These are phyloP conservation scores for Pisolithus orientalis DNA, from an alignment of 768 basidiomycete genomes.

Conservation along the genomic window DNA sequence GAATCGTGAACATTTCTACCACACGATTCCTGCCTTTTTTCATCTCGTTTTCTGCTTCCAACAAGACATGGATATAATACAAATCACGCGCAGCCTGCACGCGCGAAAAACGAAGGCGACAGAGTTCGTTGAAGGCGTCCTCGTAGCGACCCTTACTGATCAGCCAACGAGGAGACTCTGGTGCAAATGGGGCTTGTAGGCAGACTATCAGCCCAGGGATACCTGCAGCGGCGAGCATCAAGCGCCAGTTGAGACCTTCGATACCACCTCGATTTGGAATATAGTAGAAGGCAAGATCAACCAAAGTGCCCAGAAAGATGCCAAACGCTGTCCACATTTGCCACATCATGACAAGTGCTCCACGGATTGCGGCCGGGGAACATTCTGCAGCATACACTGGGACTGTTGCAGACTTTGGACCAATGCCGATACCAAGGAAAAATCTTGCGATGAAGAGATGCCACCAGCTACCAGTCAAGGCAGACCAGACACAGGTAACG, in stretches of 20 bases:
- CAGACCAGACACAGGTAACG: conserved; percentile 42
- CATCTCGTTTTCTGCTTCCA: conserved; percentile 49
- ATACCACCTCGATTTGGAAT: conserved; percentile 38
- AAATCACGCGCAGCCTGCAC: conserved; percentile 73
- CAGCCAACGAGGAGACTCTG: conserved; percentile 75
- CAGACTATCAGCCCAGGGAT: conserved; percentile 36
- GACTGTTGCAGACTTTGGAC: conserved; percentile 55
- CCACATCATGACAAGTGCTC: conserved; percentile 85
- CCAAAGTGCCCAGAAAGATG: conserved; percentile 62
- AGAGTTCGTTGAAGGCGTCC: conserved; percentile 55
- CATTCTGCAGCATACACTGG: conserved; percentile 64
- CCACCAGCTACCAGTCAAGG: conserved; percentile 43
- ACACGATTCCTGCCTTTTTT: conserved; percentile 46
- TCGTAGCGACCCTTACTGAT: conserved; percentile 66
- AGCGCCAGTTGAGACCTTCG: conserved; percentile 65
- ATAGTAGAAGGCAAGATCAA: conserved; percentile 52
- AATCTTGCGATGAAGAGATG: conserved; percentile 45
- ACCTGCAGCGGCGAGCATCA: conserved; percentile 65
- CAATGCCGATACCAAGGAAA: conserved; percentile 29
- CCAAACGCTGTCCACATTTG: conserved; percentile 83
- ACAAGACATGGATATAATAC: conserved; percentile 37
- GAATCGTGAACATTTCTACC: conserved; percentile 61
- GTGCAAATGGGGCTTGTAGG: conserved; percentile 36
- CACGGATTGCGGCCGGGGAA: conserved; percentile 70
- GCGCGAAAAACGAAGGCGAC: conserved; percentile 55